These are phyloP conservation scores for Colletotrichum sp. DNA, from an alignment of 2,329 filamentous ascomycete genomes.

Conservation along the genomic window DNA sequence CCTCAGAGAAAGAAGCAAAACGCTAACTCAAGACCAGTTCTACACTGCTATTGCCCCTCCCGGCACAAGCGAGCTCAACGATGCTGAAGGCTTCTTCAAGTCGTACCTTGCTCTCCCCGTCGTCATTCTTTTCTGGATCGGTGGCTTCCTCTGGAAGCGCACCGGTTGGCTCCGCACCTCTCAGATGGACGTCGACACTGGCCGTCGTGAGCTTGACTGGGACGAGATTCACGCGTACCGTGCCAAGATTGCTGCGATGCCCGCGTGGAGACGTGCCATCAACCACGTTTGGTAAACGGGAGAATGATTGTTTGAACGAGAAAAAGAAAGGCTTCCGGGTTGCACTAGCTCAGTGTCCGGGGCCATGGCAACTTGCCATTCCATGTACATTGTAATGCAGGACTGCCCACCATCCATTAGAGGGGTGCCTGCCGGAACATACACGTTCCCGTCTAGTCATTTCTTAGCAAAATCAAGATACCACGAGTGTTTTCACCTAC, in stretches of 20 bases:
- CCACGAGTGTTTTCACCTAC: conserved; percentile 7
- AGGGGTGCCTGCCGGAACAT: neutral
- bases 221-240: conserved; percentile 65
- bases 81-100: conserved; percentile 58
- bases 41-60: conserved; percentile 53
- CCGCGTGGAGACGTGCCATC: conserved; percentile 49
- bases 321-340: neutral
- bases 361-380: neutral
- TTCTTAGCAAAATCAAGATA: conserved; percentile 19
- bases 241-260: conserved; percentile 53
- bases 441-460: neutral
- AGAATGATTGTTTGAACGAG: neutral
- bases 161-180: conserved; percentile 61
- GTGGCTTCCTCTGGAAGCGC: conserved; percentile 70
- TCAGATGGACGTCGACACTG: conserved; percentile 73
- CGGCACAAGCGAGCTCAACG: conserved; percentile 31
- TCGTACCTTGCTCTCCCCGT: conserved; percentile 60
- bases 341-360: neutral
- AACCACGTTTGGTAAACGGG: neutral
- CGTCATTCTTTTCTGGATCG: conserved; percentile 57
- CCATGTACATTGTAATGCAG: neutral
- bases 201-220: conserved; percentile 70
- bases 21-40: conserved; percentile 37
- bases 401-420: neutral
- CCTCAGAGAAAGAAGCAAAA: neutral